Base-by-base conservation (phyloP, 2,329 filamentous ascomycete species). In the Teratosphaeriaceae sp. region DNA sequence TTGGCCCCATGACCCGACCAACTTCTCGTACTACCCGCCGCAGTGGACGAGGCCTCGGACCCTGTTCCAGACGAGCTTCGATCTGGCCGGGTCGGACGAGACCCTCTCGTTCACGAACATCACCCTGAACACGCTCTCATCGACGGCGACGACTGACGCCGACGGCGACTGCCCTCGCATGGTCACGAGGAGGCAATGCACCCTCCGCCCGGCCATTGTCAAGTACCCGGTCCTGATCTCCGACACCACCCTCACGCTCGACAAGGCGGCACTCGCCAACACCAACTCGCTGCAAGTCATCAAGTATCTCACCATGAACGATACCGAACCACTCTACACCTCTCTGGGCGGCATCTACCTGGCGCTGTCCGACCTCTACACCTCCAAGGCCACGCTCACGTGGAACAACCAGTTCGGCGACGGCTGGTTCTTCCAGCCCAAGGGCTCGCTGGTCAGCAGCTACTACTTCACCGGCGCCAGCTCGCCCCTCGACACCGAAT, bases 341-440 rank as follows among this genome's bases (percentile, higher is more conserved):
- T 31, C 29, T 31, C 29, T 31, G 11, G 29, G 29, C 7, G 29
- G 29, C n/a, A 7, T 31, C 29, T 31, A 31, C 29, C 29, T 31
- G 8, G 29, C 29, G 11, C 15, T 31, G 15, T 31, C 29, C 8
- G 29, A 8, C n/a, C 8, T 31, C 9, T 31, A 31, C 29, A 31
- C 29, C 6, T 31, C 29, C 7, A 8, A 31, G 29, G 29, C 29
- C 15, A 9, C 29, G 29, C 29, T 31, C n/a, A n/a, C 29, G 6
- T 31, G 29, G 29, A 31, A 31, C n/a, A 31, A 31, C 29, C 29
- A 31, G 16, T 31, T 31, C 29, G 29, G 29, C 8, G 29, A 31
- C 15, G 29, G 29, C 11, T 31, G 16, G 8, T 9, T 31, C 8
- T 31, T 31, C 29, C 5, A 11, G 5, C 16, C 29, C 11, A 31